These are phyloP conservation scores for Amylostereum areolatum DNA, from an alignment of 1,284 basidiomycete species.

Conservation along the genomic window DNA sequence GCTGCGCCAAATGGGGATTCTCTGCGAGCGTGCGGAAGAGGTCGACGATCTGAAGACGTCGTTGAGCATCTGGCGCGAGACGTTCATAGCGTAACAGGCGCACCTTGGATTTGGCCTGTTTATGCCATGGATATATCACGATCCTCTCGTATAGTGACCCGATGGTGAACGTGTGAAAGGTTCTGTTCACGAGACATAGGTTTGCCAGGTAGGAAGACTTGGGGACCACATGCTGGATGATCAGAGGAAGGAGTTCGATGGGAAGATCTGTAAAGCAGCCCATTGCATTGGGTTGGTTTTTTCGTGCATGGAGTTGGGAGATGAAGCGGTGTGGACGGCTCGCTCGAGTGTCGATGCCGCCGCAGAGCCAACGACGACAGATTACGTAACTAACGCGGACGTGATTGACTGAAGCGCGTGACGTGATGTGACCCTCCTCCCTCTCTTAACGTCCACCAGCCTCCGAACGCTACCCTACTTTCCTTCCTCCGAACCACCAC, in stretches of 20 bases:
- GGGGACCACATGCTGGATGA: slow-evolving; percentile 43
- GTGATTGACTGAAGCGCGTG: no score
- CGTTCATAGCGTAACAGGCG: slow-evolving; percentile 21
- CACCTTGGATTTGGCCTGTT: slow-evolving; percentile 54
- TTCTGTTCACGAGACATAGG: slow-evolving; percentile 48
- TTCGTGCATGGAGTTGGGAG: no score
- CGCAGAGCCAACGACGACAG: no score
- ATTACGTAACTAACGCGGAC: no score
- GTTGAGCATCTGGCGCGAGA: neutral
- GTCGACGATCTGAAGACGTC: slow-evolving; percentile 35
- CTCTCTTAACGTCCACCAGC: no score
- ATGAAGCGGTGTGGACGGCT: no score
- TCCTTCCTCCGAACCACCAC: neutral
- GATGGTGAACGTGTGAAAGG: slow-evolving; percentile 43
- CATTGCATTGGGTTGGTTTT: no score
- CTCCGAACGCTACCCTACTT: no score
- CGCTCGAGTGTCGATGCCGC: no score
- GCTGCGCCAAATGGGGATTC: slow-evolving; percentile 43
- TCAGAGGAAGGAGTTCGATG: slow-evolving; percentile 49
- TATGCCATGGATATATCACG: slow-evolving; percentile 64
- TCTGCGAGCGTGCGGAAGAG: slow-evolving; percentile 46
- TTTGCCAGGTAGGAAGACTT: slow-evolving; percentile 45
- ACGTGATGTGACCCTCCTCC: no score
- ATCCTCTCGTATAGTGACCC: slow-evolving; percentile 48
- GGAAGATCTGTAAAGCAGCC: slow-evolving; percentile 46